These are phyloP conservation scores for Rhynchosporium agropyri DNA, from an alignment of 2,329 filamentous ascomycete species.

Conservation along the genomic window DNA sequence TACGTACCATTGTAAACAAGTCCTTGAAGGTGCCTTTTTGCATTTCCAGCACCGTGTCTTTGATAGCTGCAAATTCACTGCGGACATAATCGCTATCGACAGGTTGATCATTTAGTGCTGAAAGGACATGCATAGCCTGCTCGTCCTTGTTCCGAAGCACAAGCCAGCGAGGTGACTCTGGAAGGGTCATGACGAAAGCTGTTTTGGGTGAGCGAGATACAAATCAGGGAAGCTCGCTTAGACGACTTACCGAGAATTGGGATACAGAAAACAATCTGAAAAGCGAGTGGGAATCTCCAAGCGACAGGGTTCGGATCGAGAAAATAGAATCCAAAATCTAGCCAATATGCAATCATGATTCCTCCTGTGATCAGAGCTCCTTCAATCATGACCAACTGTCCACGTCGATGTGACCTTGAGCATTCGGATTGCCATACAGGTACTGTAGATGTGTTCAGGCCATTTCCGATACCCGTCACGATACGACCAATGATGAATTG, in stretches of 20 bases:
- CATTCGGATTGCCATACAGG: conserved; percentile 66
- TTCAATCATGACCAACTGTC: conserved; percentile 64
- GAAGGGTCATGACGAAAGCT: conserved; percentile 53
- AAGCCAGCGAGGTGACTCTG: conserved; percentile 55
- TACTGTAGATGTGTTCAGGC: conserved; percentile 52
- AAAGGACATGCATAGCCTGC: conserved; percentile 49
- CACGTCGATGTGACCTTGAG: conserved; percentile 56
- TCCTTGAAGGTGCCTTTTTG: conserved; percentile 43
- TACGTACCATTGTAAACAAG: conserved; percentile 47
- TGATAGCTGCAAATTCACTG: conserved; percentile 54
- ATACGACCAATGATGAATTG: conserved; percentile 58
- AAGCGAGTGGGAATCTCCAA: conserved; percentile 64
- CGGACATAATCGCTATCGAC: conserved; percentile 55
- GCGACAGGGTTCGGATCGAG: conserved; percentile 50
- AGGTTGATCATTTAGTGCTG: conserved; percentile 46
- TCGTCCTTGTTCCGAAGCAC: conserved; percentile 49
- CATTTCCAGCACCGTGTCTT: conserved; percentile 67
- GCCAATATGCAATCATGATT: conserved; percentile 62
- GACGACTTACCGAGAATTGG: conserved; percentile 24
- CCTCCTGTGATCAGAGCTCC: conserved; percentile 59
- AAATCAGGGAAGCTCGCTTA: too few species aligned
- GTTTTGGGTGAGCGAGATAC: conserved; percentile 49
- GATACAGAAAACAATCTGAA: conserved; percentile 60
- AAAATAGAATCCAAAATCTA: conserved; percentile 60
- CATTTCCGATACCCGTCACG: conserved; percentile 54